Evolutionary conservation across 306 rosid species (phyloP).

Genomic region (Prunus fruticosa): DNA sequence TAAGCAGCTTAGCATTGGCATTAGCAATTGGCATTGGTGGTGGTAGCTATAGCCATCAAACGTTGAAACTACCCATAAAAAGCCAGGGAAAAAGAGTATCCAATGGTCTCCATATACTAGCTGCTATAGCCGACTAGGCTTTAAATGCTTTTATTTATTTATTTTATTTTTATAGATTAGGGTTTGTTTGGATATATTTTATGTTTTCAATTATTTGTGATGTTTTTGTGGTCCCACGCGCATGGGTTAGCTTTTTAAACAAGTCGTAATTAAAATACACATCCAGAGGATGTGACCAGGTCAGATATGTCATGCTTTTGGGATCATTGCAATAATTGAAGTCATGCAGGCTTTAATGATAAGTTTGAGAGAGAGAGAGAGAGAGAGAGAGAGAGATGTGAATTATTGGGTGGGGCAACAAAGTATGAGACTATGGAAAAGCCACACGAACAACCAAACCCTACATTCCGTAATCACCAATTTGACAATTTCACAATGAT

Average conservation of each 20-base stretch:
- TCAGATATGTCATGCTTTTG: conserved; percentile 79
- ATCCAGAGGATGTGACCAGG: conserved; percentile 49
- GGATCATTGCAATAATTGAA: conserved; percentile 97
- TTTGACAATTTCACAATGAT: conserved; percentile 32
- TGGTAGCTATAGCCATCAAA: neutral
- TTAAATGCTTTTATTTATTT: neutral
- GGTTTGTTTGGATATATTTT: neutral
- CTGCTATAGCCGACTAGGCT: neutral
- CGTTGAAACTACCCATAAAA: conserved; percentile 17
- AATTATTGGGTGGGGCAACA: conserved; percentile 51
- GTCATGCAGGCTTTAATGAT: conserved; percentile 91
- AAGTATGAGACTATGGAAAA: neutral
- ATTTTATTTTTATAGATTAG: neutral
- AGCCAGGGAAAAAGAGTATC: conserved; percentile 23
- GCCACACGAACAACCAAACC: neutral
- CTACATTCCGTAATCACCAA: conserved; percentile 26
- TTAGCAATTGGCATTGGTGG: neutral
- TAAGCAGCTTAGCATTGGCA: conserved; percentile 12
- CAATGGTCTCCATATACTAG: conserved; percentile 22
- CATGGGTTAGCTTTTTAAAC: conserved; percentile 48
- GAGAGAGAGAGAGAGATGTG: conserved; percentile 20
- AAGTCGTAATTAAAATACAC: conserved; percentile 37
- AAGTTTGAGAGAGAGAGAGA: conserved; percentile 26
- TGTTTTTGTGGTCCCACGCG: conserved; percentile 49
- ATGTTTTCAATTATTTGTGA: neutral